These are phyloP conservation scores for Trichosporon coremiiforme DNA, from an alignment of 1,284 basidiomycete species.

Conservation along the genomic window DNA sequence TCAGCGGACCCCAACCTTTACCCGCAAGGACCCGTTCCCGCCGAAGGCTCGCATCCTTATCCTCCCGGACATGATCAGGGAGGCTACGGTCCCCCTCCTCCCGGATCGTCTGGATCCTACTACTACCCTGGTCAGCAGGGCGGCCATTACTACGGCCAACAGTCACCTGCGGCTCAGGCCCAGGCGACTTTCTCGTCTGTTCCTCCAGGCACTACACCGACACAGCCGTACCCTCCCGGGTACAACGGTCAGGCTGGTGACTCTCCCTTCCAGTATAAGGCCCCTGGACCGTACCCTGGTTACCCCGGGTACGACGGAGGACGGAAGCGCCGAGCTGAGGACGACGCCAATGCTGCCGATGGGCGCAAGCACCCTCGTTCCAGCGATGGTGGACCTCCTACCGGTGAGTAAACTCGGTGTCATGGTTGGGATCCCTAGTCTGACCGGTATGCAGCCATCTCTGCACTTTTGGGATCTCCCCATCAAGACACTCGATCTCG, in stretches of 20 bases:
- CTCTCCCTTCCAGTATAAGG: constrained; percentile 54
- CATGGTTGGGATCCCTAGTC: constrained; percentile 11
- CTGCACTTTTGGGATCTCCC: constrained; percentile 51
- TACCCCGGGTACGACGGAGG: constrained; percentile 37
- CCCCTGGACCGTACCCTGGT: constrained; percentile 35
- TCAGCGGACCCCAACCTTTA: constrained; percentile 41
- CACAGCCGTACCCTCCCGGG: constrained; percentile 29
- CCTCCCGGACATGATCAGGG: constrained; percentile 28
- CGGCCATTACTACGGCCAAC: constrained; percentile 34
- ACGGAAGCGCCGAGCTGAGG: constrained; percentile 46
- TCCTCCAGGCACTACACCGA: constrained; percentile 20
- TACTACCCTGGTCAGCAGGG: constrained; percentile 38
- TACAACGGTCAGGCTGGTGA: constrained; percentile 37
- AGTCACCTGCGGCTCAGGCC: constrained; percentile 30
- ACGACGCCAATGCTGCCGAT: constrained; percentile 29
- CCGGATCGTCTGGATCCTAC: constrained; percentile 39
- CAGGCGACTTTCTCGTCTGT: constrained; percentile 25
- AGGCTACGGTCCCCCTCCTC: constrained; percentile 40
- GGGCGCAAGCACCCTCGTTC: constrained; percentile 34
- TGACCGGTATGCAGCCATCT: constrained; percentile 38
- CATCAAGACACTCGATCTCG: constrained; percentile 40
- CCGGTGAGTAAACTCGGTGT: constrained; percentile 19
- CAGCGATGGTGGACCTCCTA: constrained; percentile 21
- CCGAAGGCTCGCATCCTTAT: constrained; percentile 36
- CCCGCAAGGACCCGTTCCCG: constrained; percentile 32